These are phyloP conservation scores for Poteriospumella lacustris DNA, from an alignment of 108 stramenopile species.

Conservation along the genomic window DNA sequence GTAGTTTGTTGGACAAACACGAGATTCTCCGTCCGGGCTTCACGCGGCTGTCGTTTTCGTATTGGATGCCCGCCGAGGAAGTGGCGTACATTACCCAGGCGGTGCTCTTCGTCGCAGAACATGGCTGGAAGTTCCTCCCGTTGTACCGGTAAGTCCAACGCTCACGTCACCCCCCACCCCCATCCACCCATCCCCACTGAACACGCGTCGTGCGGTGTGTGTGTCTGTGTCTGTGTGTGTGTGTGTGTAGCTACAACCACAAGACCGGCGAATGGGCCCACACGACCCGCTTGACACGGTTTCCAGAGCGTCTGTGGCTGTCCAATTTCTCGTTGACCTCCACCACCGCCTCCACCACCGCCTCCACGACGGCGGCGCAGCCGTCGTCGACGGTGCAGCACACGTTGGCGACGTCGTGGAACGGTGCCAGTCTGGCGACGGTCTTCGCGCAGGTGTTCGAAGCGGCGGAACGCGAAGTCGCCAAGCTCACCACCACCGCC, in stretches of 20 bases:
- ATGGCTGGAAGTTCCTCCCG: slow-evolving; percentile 80
- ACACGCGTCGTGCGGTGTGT: not conserved
- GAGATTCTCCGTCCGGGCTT: slow-evolving; percentile 69
- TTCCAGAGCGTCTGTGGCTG: slow-evolving; percentile 26
- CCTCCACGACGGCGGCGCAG: too few relatives aligned
- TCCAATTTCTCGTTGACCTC: slow-evolving; percentile 18
- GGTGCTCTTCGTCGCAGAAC: slow-evolving; percentile 73
- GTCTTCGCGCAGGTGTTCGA: too few relatives aligned
- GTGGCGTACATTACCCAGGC: slow-evolving; percentile 80
- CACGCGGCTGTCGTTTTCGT: slow-evolving; percentile 77
- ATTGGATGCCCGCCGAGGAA: slow-evolving; percentile 63
- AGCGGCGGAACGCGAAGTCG: too few relatives aligned
- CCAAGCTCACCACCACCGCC: too few relatives aligned
- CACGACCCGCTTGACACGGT: not conserved
- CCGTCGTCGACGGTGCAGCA: too few relatives aligned
- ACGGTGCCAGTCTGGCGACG: too few relatives aligned
- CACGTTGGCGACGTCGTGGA: too few relatives aligned
- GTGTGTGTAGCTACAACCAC: slow-evolving; percentile 19
- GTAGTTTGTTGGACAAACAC: slow-evolving; percentile 68
- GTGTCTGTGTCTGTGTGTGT: not conserved
- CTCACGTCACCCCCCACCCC: too few relatives aligned
- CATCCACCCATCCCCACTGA: too few relatives aligned
- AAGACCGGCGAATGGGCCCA: slow-evolving; percentile 30
- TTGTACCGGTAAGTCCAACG: slow-evolving; percentile 69
- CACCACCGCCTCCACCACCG: too few relatives aligned